These are phyloP conservation scores for Erigeron canadensis DNA, from an alignment of 129 eudicot species.

Conservation along the genomic window DNA sequence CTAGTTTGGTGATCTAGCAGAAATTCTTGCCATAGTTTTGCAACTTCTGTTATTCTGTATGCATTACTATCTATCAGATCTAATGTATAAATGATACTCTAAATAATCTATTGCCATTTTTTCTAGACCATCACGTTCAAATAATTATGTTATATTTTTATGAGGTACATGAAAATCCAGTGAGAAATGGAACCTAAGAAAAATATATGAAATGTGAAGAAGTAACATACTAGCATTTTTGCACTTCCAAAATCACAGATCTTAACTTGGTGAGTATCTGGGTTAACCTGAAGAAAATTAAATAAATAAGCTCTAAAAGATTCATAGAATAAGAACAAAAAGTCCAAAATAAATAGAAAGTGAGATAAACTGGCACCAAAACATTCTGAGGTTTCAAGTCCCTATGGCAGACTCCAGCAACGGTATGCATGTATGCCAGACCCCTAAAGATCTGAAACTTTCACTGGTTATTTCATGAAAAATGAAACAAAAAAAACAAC, in stretches of 20 bases:
- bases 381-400: conserved; percentile 97
- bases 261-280: conserved; percentile 75
- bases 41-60: too few relatives aligned
- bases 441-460: conserved; percentile 81
- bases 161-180: neutral
- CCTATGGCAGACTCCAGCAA: conserved; percentile 90
- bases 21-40: too few relatives aligned
- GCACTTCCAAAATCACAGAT: conserved; percentile 99
- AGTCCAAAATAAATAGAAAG: neutral
- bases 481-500: neutral
- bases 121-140: neutral
- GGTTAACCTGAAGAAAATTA: conserved; percentile 60
- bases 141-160: neutral
- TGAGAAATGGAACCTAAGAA: neutral
- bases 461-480: conserved; percentile 16
- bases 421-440: conserved; percentile 87
- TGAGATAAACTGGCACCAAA: conserved; percentile 45
- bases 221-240: conserved; percentile 70
- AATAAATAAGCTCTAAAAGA: neutral
- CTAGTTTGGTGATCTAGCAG: too few relatives aligned
- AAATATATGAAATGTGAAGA: conserved; percentile 1
- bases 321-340: conserved; percentile 9
- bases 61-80: too few relatives aligned
- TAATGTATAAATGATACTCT: neutral
- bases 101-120: neutral